phyloP scores from a whole-genome alignment of 78 protist species.

The Pigoraptor vietnamica region DNA sequence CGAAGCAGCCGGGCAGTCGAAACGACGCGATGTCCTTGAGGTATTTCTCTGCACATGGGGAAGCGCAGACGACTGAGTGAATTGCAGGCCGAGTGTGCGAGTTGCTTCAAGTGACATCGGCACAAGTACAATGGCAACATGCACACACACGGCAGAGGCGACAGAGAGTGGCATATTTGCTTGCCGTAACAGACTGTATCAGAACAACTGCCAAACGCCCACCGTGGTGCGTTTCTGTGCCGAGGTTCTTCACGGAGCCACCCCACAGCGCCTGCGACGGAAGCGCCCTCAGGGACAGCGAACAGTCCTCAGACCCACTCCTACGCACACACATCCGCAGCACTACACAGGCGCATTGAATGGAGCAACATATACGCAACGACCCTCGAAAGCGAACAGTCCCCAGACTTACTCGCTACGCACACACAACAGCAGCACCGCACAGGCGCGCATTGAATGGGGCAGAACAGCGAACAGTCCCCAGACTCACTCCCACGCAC shows the following conservation, averaged over 20 bases:
- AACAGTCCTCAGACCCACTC: background rate
- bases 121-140: too few relatives aligned
- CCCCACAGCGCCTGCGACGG: background rate
- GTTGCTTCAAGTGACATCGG: too few relatives aligned
- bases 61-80: background rate
- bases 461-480: too few relatives aligned
- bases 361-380: too few relatives aligned
- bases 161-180: too few relatives aligned
- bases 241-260: background rate
- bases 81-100: too few relatives aligned
- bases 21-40: slow-evolving; percentile 17
- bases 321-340: background rate
- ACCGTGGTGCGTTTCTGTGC: slow-evolving; percentile 22
- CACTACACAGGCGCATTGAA: background rate
- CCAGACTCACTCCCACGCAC: too few relatives aligned
- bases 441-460: background rate
- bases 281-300: too few relatives aligned
- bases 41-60: background rate
- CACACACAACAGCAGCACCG: background rate
- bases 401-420: too few relatives aligned
- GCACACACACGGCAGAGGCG: too few relatives aligned
- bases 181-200: too few relatives aligned
- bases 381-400: too few relatives aligned
- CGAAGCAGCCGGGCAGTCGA: slow-evolving; percentile 59
- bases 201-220: background rate